These are phyloP conservation scores for Mycosphaerella sp. DNA, from an alignment of 2,329 filamentous ascomycete genomes.

Conservation along the genomic window DNA sequence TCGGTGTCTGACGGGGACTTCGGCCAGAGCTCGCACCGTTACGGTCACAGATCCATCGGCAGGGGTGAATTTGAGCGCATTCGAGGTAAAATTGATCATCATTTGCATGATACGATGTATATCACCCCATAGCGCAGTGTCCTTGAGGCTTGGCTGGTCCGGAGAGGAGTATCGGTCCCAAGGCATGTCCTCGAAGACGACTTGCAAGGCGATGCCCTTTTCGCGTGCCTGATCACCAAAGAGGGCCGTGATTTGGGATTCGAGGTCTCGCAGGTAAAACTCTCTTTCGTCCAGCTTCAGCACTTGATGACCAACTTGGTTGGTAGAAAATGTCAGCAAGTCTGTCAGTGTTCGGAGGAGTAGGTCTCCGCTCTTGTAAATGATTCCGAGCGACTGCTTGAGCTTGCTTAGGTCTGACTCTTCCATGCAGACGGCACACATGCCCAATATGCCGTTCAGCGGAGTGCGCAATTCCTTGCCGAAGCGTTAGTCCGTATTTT, in stretches of 20 bases:
- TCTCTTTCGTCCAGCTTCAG: slow-evolving; percentile 76
- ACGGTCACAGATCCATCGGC: slow-evolving; percentile 67
- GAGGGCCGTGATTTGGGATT: slow-evolving; percentile 73
- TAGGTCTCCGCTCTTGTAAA: slow-evolving; percentile 83
- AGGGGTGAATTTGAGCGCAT: slow-evolving; percentile 86
- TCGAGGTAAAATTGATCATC: slow-evolving; percentile 86
- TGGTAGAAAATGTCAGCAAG: slow-evolving; percentile 86
- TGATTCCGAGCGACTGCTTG: slow-evolving; percentile 75
- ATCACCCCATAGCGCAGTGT: slow-evolving; percentile 85
- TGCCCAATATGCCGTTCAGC: slow-evolving; percentile 89
- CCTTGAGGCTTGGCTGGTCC: slow-evolving; percentile 55
- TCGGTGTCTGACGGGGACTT: slow-evolving; percentile 31
- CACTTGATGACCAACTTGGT: slow-evolving; percentile 76
- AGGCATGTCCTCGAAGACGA: slow-evolving; percentile 55
- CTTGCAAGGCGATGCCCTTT: slow-evolving; percentile 65
- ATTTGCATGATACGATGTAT: slow-evolving; percentile 85
- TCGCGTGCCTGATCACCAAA: slow-evolving; percentile 87
- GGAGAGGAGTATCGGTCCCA: slow-evolving; percentile 5
- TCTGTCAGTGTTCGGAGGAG: slow-evolving; percentile 82
- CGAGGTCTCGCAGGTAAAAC: slow-evolving; percentile 74
- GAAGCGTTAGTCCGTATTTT: too few species aligned
- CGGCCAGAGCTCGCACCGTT: slow-evolving; percentile 66
- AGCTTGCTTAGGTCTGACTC: slow-evolving; percentile 73
- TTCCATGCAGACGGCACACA: slow-evolving; percentile 89
- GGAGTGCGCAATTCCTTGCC: slow-evolving; percentile 77